Evolutionary conservation across 352 stramenopile species (phyloP).

Genomic region (Phytophthora constricta): DNA sequence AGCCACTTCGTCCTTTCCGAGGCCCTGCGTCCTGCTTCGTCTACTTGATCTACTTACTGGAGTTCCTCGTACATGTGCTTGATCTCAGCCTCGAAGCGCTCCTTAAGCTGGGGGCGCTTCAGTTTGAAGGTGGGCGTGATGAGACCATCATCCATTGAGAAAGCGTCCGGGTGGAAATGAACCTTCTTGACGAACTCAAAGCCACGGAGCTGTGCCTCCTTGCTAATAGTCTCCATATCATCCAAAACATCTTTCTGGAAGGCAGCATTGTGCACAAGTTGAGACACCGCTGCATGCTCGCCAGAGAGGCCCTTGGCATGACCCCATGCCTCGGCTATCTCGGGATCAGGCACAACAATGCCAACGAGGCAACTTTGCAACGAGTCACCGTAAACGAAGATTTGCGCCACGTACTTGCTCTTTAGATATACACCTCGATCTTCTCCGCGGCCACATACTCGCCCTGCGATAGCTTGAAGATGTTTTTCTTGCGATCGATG

Average conservation of each 20-base stretch:
- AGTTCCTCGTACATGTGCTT: constrained; percentile 56
- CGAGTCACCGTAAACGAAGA: constrained; percentile 97
- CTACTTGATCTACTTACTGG: constrained; percentile 23
- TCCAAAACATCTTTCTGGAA: constrained; percentile 73
- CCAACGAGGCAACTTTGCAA: constrained; percentile 95
- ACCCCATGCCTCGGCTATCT: constrained; percentile 62
- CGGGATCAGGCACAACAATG: constrained; percentile 90
- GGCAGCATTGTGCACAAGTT: constrained; percentile 52
- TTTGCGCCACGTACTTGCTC: constrained; percentile 93
- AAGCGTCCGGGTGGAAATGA: constrained; percentile 85
- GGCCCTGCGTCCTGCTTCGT: too few relatives aligned
- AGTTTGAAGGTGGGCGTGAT: constrained; percentile 97
- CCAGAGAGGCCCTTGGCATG: constrained; percentile 38
- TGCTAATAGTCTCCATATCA: constrained; percentile 67
- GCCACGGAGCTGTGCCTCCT: constrained; percentile 80
- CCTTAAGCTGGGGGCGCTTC: constrained; percentile 83
- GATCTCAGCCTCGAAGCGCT: constrained; percentile 57
- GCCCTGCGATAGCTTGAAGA: constrained; percentile 95
- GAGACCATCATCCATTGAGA: constrained; percentile 91
- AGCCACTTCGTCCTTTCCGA: too few relatives aligned
- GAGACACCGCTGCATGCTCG: constrained; percentile 35
- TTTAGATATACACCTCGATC: constrained; percentile 95
- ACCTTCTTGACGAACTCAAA: constrained; percentile 94
- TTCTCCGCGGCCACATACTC: constrained; percentile 98
- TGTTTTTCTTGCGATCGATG: constrained; percentile 94